Evolutionary conservation across 2,329 filamentous ascomycete species (phyloP).

Genomic region (Amauroascus verrucosus): DNA sequence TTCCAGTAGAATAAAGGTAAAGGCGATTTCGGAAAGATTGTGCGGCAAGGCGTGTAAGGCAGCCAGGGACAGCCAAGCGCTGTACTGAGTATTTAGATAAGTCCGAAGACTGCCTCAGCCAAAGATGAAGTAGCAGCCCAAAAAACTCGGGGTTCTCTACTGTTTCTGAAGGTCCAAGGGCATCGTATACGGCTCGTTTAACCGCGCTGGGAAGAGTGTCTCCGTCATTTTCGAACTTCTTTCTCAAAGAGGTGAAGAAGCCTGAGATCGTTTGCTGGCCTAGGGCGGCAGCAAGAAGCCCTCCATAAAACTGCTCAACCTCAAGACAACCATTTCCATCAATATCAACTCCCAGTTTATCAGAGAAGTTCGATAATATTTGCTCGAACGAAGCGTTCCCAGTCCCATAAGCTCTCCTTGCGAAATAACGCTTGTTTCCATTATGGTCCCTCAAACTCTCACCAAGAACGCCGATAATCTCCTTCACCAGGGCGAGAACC

Average conservation of each 20-base stretch:
- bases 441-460: conserved; percentile 66
- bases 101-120: conserved; percentile 50
- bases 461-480: conserved; percentile 52
- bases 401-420: conserved; percentile 60
- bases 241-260: conserved; percentile 46
- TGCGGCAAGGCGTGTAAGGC: conserved; percentile 48
- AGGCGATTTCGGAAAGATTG: conserved; percentile 60
- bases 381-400: conserved; percentile 72
- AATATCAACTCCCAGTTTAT: conserved; percentile 38
- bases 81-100: conserved; percentile 30
- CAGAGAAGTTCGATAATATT: conserved; percentile 55
- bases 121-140: conserved; percentile 36
- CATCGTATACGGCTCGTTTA: conserved; percentile 25
- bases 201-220: conserved; percentile 13
- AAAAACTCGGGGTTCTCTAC: conserved; percentile 35
- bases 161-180: conserved; percentile 33
- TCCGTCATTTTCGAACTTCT: conserved; percentile 20
- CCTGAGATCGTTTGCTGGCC: conserved; percentile 64
- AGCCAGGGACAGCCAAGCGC: conserved; percentile 53
- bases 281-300: conserved; percentile 68
- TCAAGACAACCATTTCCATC: conserved; percentile 5
- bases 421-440: conserved; percentile 82
- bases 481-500: conserved; percentile 57
- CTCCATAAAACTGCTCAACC: conserved; percentile 67
- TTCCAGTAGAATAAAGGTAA: conserved; percentile 60